These are phyloP conservation scores for Fragaria nilgerrensis DNA, from an alignment of 306 rosid genomes.

Conservation along the genomic window DNA sequence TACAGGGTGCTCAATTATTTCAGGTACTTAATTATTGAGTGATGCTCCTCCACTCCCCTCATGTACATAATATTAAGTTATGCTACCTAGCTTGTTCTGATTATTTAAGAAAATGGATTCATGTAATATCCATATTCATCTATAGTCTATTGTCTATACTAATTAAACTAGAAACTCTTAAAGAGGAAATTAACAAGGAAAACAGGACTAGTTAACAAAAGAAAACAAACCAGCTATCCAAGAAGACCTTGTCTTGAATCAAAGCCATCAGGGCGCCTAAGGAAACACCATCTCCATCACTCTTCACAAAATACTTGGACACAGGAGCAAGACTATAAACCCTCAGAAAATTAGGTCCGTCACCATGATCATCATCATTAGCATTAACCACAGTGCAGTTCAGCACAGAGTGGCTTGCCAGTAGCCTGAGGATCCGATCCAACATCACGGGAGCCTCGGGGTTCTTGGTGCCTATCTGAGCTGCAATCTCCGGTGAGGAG, in stretches of 20 bases:
- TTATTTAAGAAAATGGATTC: no score
- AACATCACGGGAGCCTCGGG: conserved; percentile 42
- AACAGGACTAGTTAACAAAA: not conserved
- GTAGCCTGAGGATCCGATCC: conserved; percentile 49
- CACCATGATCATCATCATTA: not conserved
- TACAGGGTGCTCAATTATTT: no score
- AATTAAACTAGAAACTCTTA: not conserved
- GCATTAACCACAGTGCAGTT: conserved; percentile 19
- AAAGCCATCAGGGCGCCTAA: conserved; percentile 33
- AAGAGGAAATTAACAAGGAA: not conserved
- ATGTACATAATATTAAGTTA: no score
- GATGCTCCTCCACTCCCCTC: no score
- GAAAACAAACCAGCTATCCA: conserved; percentile 37
- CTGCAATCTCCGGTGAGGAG: conserved; percentile 34
- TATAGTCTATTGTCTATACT: not conserved
- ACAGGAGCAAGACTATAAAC: conserved; percentile 39
- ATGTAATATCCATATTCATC: no score
- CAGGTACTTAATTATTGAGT: no score
- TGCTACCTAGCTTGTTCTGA: no score
- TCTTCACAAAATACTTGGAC: conserved; percentile 28
- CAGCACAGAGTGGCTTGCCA: conserved; percentile 45
- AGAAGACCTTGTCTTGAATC: conserved; percentile 31
- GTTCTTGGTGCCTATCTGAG: conserved; percentile 30
- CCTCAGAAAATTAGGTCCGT: conserved; percentile 8
- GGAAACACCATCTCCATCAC: conserved; percentile 36